Conservation (phyloP, 129 eudicot species). For the Solidago caesia region DNA sequence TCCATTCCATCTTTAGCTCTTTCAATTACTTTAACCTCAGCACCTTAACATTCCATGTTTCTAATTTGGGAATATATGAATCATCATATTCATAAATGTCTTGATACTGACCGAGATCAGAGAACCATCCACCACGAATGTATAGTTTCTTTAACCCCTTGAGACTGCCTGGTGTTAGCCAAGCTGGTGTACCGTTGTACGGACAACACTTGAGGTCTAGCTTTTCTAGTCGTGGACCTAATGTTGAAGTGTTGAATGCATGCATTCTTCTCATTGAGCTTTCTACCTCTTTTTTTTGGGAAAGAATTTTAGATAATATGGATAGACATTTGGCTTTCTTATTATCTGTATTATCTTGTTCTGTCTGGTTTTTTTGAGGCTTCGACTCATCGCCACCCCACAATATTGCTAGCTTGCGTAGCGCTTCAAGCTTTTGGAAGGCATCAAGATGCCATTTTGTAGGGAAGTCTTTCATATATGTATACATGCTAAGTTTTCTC, state of each 20-base stretch:
- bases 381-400: conserved; percentile 38
- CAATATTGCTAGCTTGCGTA: conserved; percentile 38
- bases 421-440: conserved; percentile 25
- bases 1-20: conserved; percentile 52
- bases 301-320: too few species aligned
- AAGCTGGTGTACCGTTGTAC: conserved; percentile 13
- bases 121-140: conserved; percentile 52
- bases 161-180: conserved; percentile 40
- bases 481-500: conserved; percentile 48
- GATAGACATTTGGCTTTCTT: too few species aligned
- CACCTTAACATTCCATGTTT: conserved; percentile 34
- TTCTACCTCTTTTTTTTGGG: conserved; percentile 7
- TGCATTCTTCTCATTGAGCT: conserved; percentile 23
- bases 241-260: conserved; percentile 16
- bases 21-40: conserved; percentile 51
- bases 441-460: conserved; percentile 18
- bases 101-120: conserved; percentile 33
- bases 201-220: conserved; percentile 56
- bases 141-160: conserved; percentile 39
- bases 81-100: conserved; percentile 9
- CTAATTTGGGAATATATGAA: neutral
- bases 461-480: conserved; percentile 41
- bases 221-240: conserved; percentile 30
- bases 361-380: too few species aligned
- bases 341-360: too few species aligned